phyloP scores from a whole-genome alignment of 148 eudicot species.

The Vaccinium darrowii region DNA sequence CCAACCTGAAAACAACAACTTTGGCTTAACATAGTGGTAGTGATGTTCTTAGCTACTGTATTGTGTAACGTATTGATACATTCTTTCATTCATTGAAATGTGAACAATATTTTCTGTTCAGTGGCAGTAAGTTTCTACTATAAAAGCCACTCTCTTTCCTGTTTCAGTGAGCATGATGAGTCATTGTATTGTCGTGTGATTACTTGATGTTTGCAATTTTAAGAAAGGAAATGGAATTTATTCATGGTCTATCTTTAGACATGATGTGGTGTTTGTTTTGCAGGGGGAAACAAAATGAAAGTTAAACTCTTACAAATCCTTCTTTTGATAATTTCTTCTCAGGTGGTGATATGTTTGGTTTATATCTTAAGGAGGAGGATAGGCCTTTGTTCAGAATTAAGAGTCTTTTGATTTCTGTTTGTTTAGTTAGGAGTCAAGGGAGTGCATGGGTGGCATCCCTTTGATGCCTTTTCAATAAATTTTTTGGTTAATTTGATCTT shows the following conservation, averaged over 20 bases:
- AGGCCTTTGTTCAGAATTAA: too few species aligned
- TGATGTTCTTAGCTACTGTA: neutral
- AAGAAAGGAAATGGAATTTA: neutral
- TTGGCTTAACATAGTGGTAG: neutral
- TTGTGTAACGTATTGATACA: neutral
- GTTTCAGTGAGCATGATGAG: neutral
- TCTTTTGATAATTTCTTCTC: conserved; percentile 4
- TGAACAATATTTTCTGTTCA: neutral
- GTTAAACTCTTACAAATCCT: conserved; percentile 73
- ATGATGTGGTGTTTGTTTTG: conserved; percentile 12
- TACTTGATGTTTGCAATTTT: neutral
- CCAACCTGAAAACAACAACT: neutral
- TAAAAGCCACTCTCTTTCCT: neutral
- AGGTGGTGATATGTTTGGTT: neutral
- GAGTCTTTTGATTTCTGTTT: too few species aligned
- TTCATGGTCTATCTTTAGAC: neutral
- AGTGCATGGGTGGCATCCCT: too few species aligned
- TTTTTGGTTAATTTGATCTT: too few species aligned
- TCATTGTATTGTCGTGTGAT: neutral
- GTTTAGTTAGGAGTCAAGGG: too few species aligned
- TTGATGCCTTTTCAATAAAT: too few species aligned
- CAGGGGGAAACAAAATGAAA: conserved; percentile 58
- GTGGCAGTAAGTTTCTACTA: neutral
- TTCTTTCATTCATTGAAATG: neutral
- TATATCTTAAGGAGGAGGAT: too few species aligned